phyloP scores from a whole-genome alignment of 1,139 yeast genomes.

The Zygoascus sp. region DNA sequence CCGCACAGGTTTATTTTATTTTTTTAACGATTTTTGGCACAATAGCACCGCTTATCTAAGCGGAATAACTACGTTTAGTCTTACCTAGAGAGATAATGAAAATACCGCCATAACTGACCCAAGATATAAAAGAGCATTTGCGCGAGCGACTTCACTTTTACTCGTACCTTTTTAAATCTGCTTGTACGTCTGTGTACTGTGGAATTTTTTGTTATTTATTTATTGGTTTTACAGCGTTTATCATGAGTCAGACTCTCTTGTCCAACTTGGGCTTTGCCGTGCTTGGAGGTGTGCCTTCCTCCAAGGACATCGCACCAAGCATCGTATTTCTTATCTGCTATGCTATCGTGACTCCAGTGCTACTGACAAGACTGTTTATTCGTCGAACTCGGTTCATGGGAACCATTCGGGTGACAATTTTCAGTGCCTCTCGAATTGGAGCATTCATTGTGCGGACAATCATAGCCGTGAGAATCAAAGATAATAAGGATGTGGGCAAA shows the following conservation, averaged over 20 bases:
- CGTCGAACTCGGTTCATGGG: conserved; percentile 1
- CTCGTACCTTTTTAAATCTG: too few relatives aligned
- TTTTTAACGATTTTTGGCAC: too few relatives aligned
- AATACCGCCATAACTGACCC: background rate
- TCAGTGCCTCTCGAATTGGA: conserved; percentile 11
- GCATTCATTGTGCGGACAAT: conserved; percentile 11
- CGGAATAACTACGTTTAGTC: background rate
- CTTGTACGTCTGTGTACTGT: too few relatives aligned
- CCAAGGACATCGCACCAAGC: conserved; percentile 13
- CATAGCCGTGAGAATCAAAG: conserved; percentile 8
- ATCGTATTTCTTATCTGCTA: conserved; percentile 9
- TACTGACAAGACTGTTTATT: conserved; percentile 5
- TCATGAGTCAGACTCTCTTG: background rate
- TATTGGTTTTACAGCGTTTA: background rate
- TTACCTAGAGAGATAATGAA: too few relatives aligned
- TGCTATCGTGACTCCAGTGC: conserved; percentile 5
- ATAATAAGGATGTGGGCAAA: background rate
- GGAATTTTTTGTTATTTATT: background rate
- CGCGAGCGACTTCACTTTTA: background rate
- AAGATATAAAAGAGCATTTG: too few relatives aligned
- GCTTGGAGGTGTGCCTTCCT: conserved; percentile 12
- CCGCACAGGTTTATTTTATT: too few relatives aligned
- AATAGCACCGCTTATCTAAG: background rate
- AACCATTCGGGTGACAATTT: conserved; percentile 9
- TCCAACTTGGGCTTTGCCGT: conserved; percentile 2